Evolutionary conservation across 352 stramenopile genomes (phyloP), one percentile per base, ranked within the genome.

Genomic region (Globisporangium lucens): DNA sequence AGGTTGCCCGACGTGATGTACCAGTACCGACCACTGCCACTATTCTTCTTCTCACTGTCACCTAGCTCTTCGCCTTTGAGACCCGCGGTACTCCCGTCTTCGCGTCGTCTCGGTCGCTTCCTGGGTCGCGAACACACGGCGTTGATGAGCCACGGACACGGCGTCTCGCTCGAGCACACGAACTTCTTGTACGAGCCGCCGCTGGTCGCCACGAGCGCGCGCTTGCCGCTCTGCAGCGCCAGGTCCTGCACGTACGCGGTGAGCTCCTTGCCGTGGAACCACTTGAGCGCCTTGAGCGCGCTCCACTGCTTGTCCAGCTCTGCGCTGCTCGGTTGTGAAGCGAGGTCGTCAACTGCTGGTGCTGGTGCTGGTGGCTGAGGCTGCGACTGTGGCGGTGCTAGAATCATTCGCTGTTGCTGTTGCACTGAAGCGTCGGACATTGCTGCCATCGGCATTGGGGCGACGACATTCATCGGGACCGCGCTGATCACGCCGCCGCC

Each of bases 151-250:
- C 78, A 89, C 24, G 67, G 24, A 52, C 80, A 89, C 38, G 66
- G 60, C 51, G 64, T 38, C 10, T 69, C 59, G 53, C 78, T 85
- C 43, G 77, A 76, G 58, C 80, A 86, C 10, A 82, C 69, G 52
- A 86, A 83, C 56, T 81, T 80, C 70, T 86, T 89, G 75, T 83
- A 84, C 59, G 78, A 83, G 38, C 80, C 80, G 65, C 80, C 78
- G 61, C 76, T 83, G 20, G 78, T 78, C 22, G 75, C 74, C 38
- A 86, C 78, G 41, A 78, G 68, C 27, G 76, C 75, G 64, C 78
- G 72, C 61, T 86, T 89, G 61, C 75, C 72, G 22, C 69, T 38
- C 57, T 70, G 67, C 22, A 89, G 63, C 9, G 78, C 78, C n/a
- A 85, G 41, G 67, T 86, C 80, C 70, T 89, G 80, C 10, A 89